phyloP scores from a whole-genome alignment of 2,329 filamentous ascomycete genomes.

The Venturia oleaginea region DNA sequence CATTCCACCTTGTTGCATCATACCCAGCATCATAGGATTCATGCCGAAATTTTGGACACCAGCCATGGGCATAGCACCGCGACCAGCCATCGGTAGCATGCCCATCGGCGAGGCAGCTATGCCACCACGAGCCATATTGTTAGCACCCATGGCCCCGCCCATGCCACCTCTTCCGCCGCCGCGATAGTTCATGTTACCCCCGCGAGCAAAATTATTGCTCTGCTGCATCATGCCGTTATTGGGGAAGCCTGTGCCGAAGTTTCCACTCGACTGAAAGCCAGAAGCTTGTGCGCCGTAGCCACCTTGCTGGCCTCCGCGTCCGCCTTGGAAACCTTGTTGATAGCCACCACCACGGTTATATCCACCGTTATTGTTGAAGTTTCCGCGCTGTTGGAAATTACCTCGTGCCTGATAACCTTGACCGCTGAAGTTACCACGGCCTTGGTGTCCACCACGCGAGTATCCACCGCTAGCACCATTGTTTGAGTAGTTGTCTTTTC shows the following conservation, averaged over 20 bases:
- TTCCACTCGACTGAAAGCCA: slow-evolving; percentile 29
- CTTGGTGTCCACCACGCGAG: slow-evolving; percentile 21
- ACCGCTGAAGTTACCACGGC: slow-evolving; percentile 25
- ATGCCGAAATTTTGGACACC: slow-evolving; percentile 5
- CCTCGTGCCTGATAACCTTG: slow-evolving; percentile 34
- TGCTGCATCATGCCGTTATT: slow-evolving; percentile 19
- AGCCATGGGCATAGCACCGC: slow-evolving; percentile 22
- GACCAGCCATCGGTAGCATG: slow-evolving; percentile 34
- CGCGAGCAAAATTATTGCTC: slow-evolving; percentile 22
- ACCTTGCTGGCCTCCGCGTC: slow-evolving; percentile 10
- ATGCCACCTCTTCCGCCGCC: slow-evolving; percentile 30
- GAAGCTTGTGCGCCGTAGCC: slow-evolving; percentile 11
- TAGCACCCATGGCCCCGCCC: slow-evolving; percentile 17
- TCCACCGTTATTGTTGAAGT: slow-evolving; percentile 43
- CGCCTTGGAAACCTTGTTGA: slow-evolving; percentile 15
- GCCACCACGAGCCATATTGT: slow-evolving; percentile 32
- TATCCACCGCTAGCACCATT: slow-evolving; percentile 5
- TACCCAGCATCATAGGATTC: not conserved
- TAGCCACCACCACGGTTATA: slow-evolving; percentile 29
- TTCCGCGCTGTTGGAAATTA: slow-evolving; percentile 23
- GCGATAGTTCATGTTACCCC: slow-evolving; percentile 20
- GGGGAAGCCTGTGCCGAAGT: slow-evolving; percentile 31
- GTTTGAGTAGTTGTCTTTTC: slow-evolving; percentile 7
- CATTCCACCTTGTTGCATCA: slow-evolving; percentile 7
- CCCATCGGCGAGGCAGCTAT: slow-evolving; percentile 26